phyloP scores from a whole-genome alignment of 108 stramenopile species.

The Fragilaria radians region DNA sequence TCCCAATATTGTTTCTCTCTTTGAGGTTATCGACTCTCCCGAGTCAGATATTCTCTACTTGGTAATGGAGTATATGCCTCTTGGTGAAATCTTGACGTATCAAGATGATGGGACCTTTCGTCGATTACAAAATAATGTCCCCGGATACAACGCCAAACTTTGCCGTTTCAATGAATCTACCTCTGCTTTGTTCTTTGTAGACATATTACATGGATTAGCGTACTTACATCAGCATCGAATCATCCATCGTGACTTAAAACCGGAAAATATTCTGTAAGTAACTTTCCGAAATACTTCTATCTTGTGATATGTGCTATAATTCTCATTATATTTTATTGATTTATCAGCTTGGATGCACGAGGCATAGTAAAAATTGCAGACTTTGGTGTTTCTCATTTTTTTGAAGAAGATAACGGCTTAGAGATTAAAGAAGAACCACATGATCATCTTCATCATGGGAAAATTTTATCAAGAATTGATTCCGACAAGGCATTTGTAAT shows the following conservation, averaged over 20 bases:
- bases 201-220: conserved; percentile 81
- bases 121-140: conserved; percentile 13
- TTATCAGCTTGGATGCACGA: conserved; percentile 41
- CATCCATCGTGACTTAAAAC: conserved; percentile 81
- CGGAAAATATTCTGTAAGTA: conserved; percentile 64
- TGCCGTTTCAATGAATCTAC: conserved; percentile 76
- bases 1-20: conserved; percentile 73
- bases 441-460: conserved; percentile 6
- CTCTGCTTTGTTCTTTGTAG: conserved; percentile 77
- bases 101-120: conserved; percentile 60
- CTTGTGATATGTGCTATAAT: background rate
- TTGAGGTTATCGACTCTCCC: conserved; percentile 81
- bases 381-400: conserved; percentile 87
- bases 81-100: conserved; percentile 85
- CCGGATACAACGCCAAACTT: conserved; percentile 7
- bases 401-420: conserved; percentile 53
- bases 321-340: background rate
- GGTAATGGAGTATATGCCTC: conserved; percentile 83
- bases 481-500: conserved; percentile 56
- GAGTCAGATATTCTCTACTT: conserved; percentile 76
- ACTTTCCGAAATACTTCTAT: background rate
- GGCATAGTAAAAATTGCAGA: conserved; percentile 79
- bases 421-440: background rate
- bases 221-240: conserved; percentile 84
- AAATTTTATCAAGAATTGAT: conserved; percentile 34